These are phyloP conservation scores for Penicillium sumatraense DNA, from an alignment of 2,329 filamentous ascomycete genomes.

Conservation along the genomic window DNA sequence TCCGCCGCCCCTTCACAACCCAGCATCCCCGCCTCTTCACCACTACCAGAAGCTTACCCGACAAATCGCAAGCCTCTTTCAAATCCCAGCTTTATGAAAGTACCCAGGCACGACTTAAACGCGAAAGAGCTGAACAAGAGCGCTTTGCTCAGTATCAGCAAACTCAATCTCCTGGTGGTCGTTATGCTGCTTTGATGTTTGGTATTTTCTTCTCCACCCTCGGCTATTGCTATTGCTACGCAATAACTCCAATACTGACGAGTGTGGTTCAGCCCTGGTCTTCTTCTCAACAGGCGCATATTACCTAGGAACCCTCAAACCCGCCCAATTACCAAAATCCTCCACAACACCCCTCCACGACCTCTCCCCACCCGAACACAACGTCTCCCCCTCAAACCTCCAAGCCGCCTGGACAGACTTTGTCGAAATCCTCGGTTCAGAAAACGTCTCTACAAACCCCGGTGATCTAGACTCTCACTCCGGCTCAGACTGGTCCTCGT, in stretches of 20 bases:
- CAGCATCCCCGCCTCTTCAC: constrained; percentile 5
- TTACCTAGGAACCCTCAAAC: constrained; percentile 58
- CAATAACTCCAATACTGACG: background rate
- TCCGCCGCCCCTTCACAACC: constrained; percentile 9
- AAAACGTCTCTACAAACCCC: constrained; percentile 64
- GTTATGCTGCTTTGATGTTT: constrained; percentile 43
- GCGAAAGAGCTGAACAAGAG: constrained; percentile 62
- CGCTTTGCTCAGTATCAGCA: constrained; percentile 53
- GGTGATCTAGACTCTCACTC: constrained; percentile 61
- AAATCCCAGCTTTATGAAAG: constrained; percentile 67
- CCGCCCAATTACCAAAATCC: constrained; percentile 50
- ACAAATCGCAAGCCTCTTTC: constrained; percentile 55
- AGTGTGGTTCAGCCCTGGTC: constrained; percentile 49
- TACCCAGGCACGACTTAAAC: constrained; percentile 61
- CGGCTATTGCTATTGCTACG: background rate
- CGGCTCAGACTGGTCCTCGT: constrained; percentile 67
- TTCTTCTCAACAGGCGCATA: constrained; percentile 59
- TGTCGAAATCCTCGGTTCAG: constrained; percentile 63
- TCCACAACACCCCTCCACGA: constrained; percentile 62
- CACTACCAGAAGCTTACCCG: constrained; percentile 31
- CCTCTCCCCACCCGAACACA: constrained; percentile 56
- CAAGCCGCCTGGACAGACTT: constrained; percentile 70
- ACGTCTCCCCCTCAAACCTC: constrained; percentile 60
- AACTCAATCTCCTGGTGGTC: constrained; percentile 43
- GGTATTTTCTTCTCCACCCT: constrained; percentile 26